Base-by-base conservation (phyloP, 441 rosid species). In the Euphorbia schlechtendalii region DNA sequence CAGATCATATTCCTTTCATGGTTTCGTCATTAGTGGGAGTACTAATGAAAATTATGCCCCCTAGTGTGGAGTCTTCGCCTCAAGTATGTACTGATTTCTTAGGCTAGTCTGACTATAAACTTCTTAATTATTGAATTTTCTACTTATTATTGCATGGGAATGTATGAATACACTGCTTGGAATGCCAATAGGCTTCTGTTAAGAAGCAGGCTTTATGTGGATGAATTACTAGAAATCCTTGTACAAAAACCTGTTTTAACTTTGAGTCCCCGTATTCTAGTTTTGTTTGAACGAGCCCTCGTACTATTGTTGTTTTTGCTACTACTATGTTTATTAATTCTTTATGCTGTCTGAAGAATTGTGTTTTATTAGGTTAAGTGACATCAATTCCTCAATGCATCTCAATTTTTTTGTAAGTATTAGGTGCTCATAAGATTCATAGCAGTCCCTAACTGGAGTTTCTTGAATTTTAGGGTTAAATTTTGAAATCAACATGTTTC, bases 1-100 rank as follows among this genome's bases (percentile, higher is more conserved):
- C 69, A 25, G 77, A 72, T 18, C 87, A 88, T 77, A 82, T 88
- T 73, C 97, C 97, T 43, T 77, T 72, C 66, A 76, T 86, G 40
- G 61, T 88, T 69, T 81, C 89, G 71, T 81, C 89, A 45, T 63
- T 86, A 74, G 89, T 76, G 66, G 80, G 56, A 74, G 74, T 70
- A 18, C 78, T 88, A 67, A 77, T 77, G 58, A 84, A 83, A 77
- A 70, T 27, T 43, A 72, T 88, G 65, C 77, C 80, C 67, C 81
- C 86, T 65, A 41, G 63, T 64, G 67, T 63, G 75, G 88, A 85
- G 65, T 81, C 85, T 25, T 84, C 88, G 94, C 80, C 90, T 61
- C 90, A 85, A 73, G 96, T 88, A 82, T 63, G 82, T 76, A 56
- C 69, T 51, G 28, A 41, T 54, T 68, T 48, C 57, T 65, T 63